Evolutionary conservation across 768 basidiomycete genomes (phyloP), one percentile per base, ranked within the genome.

Genomic region (Russula compacta): DNA sequence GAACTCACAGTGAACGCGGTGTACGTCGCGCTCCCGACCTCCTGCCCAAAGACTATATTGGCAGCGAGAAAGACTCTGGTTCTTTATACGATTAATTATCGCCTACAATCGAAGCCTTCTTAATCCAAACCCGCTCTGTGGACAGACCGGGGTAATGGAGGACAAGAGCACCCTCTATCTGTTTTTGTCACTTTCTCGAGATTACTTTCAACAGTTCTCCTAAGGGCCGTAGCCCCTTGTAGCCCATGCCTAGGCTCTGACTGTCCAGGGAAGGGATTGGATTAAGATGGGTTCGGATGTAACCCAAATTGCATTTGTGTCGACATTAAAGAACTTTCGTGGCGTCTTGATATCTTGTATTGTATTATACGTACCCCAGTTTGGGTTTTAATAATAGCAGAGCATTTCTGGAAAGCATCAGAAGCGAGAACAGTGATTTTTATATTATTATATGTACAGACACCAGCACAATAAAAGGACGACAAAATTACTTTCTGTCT

Each of bases 11-110:
- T 35, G 69, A 70, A 42, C 65, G 67, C 17, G 69, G 69, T 17
- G 64, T 67, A 14, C 62, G 68, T 14, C 62, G 63, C 17, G 69
- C 52, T 17, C 68, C 68, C 12, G 67, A 68, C 38, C 58, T 70
- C 24, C 54, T 70, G 14, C 68, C 69, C 6, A 36, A 63, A 15
- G 57, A 56, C 52, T 69, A 69, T 50, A 57, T 39, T 0, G 64
- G 66, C 33, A 59, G 66, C 21, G 43, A 57, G 9, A 19, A 50
- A 19, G 64, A 63, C 21, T 14, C 44, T 4, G 35, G 35, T 19
- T 24, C 44, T 38, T 36, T 15, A 14, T 43, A 12, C 24, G 39
- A 53, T 42, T 42, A 35, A 42, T 50, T n/a, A 21, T 48, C 33
- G 24, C 24, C 24, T 29, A 29, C 24, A 29, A 3, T 29, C 24